A percentile compares a stretch with the other conserved stretches of the same genome.
Evolutionary conservation across 2,329 filamentous ascomycete species (phyloP).

Genomic region (Neurospora sp.): DNA sequence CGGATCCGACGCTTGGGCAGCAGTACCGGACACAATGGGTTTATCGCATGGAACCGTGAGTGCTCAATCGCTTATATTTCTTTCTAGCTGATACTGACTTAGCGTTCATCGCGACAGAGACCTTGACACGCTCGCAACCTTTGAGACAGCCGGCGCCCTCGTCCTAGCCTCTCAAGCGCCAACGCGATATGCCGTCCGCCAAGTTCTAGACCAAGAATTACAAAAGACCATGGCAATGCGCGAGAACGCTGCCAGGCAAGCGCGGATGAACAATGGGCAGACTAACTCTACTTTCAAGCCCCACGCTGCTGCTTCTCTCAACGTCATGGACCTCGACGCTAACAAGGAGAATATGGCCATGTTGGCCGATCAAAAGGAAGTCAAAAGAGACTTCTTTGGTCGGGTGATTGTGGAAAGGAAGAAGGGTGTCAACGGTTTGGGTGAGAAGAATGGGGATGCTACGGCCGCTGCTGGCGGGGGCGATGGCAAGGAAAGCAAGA

Average conservation of each 20-base stretch:
- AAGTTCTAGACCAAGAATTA: slow-evolving; percentile 87
- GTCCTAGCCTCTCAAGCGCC: slow-evolving; percentile 51
- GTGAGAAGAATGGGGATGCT: slow-evolving; percentile 31
- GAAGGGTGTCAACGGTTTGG: slow-evolving; percentile 19
- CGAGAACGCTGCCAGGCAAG: slow-evolving; percentile 55
- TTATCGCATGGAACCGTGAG: slow-evolving; percentile 91
- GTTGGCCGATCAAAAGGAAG: slow-evolving; percentile 18
- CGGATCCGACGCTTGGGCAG: slow-evolving; percentile 37
- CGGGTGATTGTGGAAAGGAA: slow-evolving; percentile 44
- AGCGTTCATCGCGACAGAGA: slow-evolving; percentile 30
- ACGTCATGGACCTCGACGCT: neutral
- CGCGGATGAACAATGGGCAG: slow-evolving; percentile 47
- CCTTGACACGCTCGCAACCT: slow-evolving; percentile 70
- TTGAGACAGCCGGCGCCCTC: slow-evolving; percentile 54
- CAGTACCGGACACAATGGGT: slow-evolving; percentile 58
- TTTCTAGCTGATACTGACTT: neutral
- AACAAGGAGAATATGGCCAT: slow-evolving; percentile 23
- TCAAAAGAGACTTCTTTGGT: slow-evolving; percentile 82
- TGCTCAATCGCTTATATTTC: slow-evolving; percentile 18
- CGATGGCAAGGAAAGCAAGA: neutral
- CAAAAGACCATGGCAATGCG: slow-evolving; percentile 59
- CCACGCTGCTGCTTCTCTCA: neutral
- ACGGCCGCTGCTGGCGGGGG: neutral
- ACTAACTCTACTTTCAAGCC: neutral
- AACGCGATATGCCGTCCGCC: slow-evolving; percentile 83